Evolutionary conservation across 2,329 filamentous ascomycete genomes (phyloP), one percentile per base, ranked within the genome.

Genomic region (Sarocladium strictum): DNA sequence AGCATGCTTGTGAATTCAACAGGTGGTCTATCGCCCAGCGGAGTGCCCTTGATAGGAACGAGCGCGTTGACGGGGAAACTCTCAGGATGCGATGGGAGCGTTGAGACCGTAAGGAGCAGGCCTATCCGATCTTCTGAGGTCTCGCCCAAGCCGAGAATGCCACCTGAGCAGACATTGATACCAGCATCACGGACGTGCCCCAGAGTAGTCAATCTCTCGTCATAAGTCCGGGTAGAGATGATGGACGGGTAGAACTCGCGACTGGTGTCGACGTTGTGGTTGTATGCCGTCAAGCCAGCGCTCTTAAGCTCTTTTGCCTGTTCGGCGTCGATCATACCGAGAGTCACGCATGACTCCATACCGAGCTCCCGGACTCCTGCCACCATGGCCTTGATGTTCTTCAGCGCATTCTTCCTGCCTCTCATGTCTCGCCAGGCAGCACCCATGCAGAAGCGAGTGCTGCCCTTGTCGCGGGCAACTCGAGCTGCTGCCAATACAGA

Each of bases 371-470:
- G 80, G 19, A 96, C 89, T 1, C 90, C 90, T 55, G 83, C 78
- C 3, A 96, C 84, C 91, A 96, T 96, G 53, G 81, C 83, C 65
- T 89, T 89, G 69, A 96, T 86, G 69, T 94, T 94, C 70, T 85
- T 85, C 53, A 96, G 74, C 59, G 84, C 86, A 43, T 87, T 90
- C 72, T 92, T 94, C 60, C 91, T 87, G 17, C 91, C 91, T 14
- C 89, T 86, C 91, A 96, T 96, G 70, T 96, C 91, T 35, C 91
- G 78, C 91, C 91, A 96, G 0, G 91, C 91, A 3, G 91, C 91
- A 9, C 91, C 91, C 90, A 96, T 96, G 73, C 91, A 96, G 79
- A 96, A 96, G 2, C 91, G 83, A 9, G 90, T 95, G 74, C 87
- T 91, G 51, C 91, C 91, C 60, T 94, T 94, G 55, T 83, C 83